Percentiles rank a stretch among this genome's conserved stretches.
phyloP scores from a whole-genome alignment of 345 rosid genomes.

The Pelargonium nanum region DNA sequence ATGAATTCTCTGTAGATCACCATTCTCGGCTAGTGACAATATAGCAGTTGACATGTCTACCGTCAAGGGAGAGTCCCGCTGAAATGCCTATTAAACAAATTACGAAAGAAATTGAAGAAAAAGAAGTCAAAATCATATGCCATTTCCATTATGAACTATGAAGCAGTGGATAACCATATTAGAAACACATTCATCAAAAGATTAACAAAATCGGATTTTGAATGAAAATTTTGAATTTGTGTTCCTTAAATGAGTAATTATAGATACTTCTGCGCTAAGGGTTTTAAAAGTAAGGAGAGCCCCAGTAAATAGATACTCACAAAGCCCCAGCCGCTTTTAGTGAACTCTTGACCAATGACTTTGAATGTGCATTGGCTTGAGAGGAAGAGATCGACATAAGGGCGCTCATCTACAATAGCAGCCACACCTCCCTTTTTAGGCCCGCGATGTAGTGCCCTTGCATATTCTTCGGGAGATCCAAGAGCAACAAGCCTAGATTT shows the following conservation, averaged over 20 bases:
- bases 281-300: background rate
- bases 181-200: too few relatives aligned
- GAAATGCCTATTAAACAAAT: constrained; percentile 53
- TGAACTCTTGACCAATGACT: constrained; percentile 71
- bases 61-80: constrained; percentile 81
- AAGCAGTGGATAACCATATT: too few relatives aligned
- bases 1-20: constrained; percentile 89
- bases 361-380: constrained; percentile 64
- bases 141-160: too few relatives aligned
- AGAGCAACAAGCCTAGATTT: constrained; percentile 63
- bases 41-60: constrained; percentile 80
- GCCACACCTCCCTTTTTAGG: constrained; percentile 58
- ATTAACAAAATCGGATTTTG: too few relatives aligned
- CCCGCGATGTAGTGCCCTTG: constrained; percentile 52
- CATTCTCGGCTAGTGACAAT: constrained; percentile 69
- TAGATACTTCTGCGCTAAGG: background rate
- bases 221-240: too few relatives aligned
- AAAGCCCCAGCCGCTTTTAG: constrained; percentile 92
- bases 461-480: constrained; percentile 77
- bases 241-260: too few relatives aligned
- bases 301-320: constrained; percentile 37
- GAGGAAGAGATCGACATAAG: constrained; percentile 70
- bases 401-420: constrained; percentile 79
- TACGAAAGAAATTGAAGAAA: background rate
- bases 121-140: background rate